phyloP scores from a whole-genome alignment of 768 basidiomycete species.

The Mycena vulgaris region DNA sequence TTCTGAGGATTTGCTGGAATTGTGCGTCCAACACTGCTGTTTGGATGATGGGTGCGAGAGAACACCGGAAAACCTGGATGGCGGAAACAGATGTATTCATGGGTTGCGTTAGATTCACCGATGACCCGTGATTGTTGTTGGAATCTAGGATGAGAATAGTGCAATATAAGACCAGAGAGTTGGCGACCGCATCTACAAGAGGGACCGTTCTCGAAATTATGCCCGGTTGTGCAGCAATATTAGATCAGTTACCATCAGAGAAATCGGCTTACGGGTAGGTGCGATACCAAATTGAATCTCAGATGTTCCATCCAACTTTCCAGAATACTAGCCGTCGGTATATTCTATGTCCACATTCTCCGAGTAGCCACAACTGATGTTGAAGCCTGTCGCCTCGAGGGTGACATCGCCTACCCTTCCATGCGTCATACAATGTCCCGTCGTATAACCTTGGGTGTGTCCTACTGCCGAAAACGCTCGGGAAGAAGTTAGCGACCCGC shows the following conservation, averaged over 20 bases:
- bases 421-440: neutral
- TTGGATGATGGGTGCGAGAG: no score
- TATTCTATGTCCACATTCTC: neutral
- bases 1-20: no score
- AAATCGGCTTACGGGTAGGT: neutral
- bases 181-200: no score
- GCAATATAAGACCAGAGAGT: neutral
- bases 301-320: neutral
- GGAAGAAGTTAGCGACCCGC: neutral
- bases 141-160: neutral
- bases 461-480: neutral
- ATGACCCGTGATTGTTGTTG: no score
- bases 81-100: no score
- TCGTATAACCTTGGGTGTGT: neutral
- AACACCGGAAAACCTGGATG: no score
- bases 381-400: neutral
- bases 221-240: neutral
- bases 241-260: neutral
- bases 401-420: neutral
- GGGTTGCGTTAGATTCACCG: no score
- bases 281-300: neutral
- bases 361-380: neutral
- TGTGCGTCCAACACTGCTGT: no score
- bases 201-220: no score
- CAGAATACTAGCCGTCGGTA: no score